These are phyloP conservation scores for Exsudoporus frostii DNA, from an alignment of 768 basidiomycete genomes.

Conservation along the genomic window DNA sequence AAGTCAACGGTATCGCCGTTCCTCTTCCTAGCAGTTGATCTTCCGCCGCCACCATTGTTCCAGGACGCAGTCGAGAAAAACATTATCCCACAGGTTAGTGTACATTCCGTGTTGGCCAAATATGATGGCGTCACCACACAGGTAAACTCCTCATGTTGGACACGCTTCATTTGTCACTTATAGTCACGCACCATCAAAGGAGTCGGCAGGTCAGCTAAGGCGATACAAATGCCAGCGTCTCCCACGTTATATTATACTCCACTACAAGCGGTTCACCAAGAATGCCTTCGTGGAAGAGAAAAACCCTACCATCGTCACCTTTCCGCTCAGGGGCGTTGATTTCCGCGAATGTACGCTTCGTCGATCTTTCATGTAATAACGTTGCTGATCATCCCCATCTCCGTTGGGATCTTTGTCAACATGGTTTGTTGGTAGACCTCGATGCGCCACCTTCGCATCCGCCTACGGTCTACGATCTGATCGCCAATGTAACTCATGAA, in stretches of 20 bases:
- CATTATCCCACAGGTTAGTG: conserved; percentile 96
- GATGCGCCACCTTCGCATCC: conserved; percentile 60
- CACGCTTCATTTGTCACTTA: conserved; percentile 13
- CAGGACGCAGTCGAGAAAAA: conserved; percentile 97
- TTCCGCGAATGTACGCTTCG: conserved; percentile 78
- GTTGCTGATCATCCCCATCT: conserved; percentile 20
- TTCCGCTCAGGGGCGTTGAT: conserved; percentile 90
- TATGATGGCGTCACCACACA: conserved; percentile 92
- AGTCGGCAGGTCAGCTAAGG: conserved; percentile 79
- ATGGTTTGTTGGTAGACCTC: conserved; percentile 54
- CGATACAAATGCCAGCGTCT: conserved; percentile 87
- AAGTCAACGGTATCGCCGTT: conserved; percentile 86
- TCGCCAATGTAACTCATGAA: conserved; percentile 94
- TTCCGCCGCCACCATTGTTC: conserved; percentile 96
- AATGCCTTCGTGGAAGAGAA: conserved; percentile 98
- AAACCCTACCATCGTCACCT: conserved; percentile 98
- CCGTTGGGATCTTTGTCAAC: conserved; percentile 25
- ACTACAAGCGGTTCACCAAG: conserved; percentile 95
- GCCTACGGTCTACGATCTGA: conserved; percentile 83
- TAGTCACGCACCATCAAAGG: conserved; percentile 43
- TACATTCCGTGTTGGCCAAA: conserved; percentile 86
- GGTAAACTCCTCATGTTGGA: conserved; percentile 42
- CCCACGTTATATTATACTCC: conserved; percentile 90
- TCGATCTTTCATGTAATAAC: conserved; percentile 21
- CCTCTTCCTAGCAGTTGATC: conserved; percentile 91